Conservation (phyloP, 768 basidiomycete genomes). For the Boletus speciosus region DNA sequence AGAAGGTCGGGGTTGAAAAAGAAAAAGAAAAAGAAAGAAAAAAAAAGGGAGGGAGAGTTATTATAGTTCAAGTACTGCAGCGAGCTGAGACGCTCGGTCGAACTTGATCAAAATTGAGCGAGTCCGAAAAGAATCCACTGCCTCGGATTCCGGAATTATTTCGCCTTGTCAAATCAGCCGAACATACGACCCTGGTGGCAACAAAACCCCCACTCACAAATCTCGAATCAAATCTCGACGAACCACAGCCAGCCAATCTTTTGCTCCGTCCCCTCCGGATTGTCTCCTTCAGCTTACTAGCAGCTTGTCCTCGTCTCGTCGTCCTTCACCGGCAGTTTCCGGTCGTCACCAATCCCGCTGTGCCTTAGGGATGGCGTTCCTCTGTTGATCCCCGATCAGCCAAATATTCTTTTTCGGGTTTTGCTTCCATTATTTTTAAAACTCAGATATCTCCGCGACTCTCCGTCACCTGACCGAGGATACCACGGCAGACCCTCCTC, state of each 20-base stretch:
- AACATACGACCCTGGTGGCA: slow-evolving; percentile 38
- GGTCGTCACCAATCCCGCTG: slow-evolving; percentile 26
- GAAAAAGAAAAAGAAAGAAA: slow-evolving; percentile 20
- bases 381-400: slow-evolving; percentile 66
- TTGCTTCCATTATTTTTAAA: slow-evolving; percentile 16
- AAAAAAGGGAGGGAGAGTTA: slow-evolving; percentile 24
- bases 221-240: slow-evolving; percentile 32
- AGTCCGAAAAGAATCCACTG: slow-evolving; percentile 23
- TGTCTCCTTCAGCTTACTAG: too few species aligned
- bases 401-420: slow-evolving; percentile 33
- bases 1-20: slow-evolving; percentile 49
- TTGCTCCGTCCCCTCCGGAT: neutral
- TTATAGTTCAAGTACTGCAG: slow-evolving; percentile 29
- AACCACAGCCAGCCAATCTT: too few species aligned
- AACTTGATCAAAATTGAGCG: too few species aligned
- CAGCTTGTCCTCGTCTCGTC: neutral
- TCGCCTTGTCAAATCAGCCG: slow-evolving; percentile 43
- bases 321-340: slow-evolving; percentile 26
- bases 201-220: slow-evolving; percentile 21
- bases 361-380: slow-evolving; percentile 33
- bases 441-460: slow-evolving; percentile 30
- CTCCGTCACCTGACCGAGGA: neutral
- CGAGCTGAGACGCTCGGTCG: slow-evolving; percentile 25
- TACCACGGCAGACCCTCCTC: too few species aligned
- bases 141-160: slow-evolving; percentile 50